Evolutionary conservation across 345 rosid species (phyloP), one percentile per base, ranked within the genome.

Genomic region (Salix exigua): DNA sequence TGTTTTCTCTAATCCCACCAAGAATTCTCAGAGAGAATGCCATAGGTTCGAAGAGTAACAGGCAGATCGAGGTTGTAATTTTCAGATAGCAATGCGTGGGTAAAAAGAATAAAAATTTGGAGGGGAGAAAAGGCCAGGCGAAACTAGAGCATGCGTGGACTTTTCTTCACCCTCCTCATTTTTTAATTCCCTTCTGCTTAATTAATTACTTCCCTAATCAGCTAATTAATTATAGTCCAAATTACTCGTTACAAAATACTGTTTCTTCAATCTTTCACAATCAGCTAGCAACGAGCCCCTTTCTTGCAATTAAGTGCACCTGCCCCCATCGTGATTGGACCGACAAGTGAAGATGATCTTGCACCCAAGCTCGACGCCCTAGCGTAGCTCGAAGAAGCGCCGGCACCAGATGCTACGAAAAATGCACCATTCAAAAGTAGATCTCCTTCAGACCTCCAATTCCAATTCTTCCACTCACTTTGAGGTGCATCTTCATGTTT

Each of bases 41-140:
- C 30, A 1, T 51, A 80, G 81, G 81, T 80, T 79, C 74, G 42
- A 72, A 75, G 89, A 87, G 86, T 16, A 74, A 86, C 89, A 85
- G 55, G 88, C 85, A 35, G 37, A 35, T 35, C 86, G 90, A 84
- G 91, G 91, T 87, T 87, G 88, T 87, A 73, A 79, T 69, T 73
- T 77, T 78, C 82, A 44, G 67, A 73, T 31, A 78, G 74, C 76
- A 81, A 72, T 33, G 37, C 37, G 7, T 5, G 33, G 44, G 73
- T 30, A 40, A 64, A 33, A 44, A 33, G 73, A 70, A 18, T 40
- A 7, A 9, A n/a, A 40, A 67, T 42, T 13, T 31, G 30, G 72
- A 40, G 38, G 53, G 63, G 62, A 73, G 62, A 64, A 66, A 72
- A 71, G 31, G 75, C 77, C 73, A 55, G 28, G 44, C 16, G 58